These are phyloP conservation scores for Porpolomopsis calyptriformis DNA, from an alignment of 768 basidiomycete species.

Conservation along the genomic window DNA sequence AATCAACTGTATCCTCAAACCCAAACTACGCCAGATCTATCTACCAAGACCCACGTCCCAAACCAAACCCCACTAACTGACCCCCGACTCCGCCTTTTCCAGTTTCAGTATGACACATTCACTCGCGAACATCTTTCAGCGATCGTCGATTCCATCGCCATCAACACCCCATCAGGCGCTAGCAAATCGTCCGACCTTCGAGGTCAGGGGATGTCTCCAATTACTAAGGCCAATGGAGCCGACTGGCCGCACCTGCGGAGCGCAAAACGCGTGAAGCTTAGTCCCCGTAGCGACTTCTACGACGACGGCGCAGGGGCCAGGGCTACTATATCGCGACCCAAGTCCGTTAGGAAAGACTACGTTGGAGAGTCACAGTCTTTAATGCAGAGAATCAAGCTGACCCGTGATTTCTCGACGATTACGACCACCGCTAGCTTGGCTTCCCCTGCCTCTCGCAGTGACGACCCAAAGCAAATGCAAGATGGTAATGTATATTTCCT, in stretches of 20 bases:
- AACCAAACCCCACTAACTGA: conserved; percentile 39
- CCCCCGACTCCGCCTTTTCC: conserved; percentile 76
- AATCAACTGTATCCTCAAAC: conserved; percentile 36
- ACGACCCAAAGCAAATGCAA: background rate
- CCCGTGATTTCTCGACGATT: conserved; percentile 68
- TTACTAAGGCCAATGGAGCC: conserved; percentile 33
- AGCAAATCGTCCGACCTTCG: conserved; percentile 38
- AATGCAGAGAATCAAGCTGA: conserved; percentile 72
- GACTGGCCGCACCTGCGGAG: conserved; percentile 49
- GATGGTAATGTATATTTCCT: background rate
- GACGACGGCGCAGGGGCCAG: conserved; percentile 38
- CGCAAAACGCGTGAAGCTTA: conserved; percentile 72
- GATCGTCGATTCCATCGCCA: conserved; percentile 89
- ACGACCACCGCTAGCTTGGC: conserved; percentile 46
- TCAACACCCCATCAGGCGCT: conserved; percentile 52
- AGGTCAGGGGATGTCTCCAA: conserved; percentile 33
- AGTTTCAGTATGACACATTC: conserved; percentile 92
- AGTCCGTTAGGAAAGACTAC: conserved; percentile 48
- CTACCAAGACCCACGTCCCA: conserved; percentile 16
- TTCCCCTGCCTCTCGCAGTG: conserved; percentile 13
- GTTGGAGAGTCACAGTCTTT: conserved; percentile 66
- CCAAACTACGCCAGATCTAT: conserved; percentile 48
- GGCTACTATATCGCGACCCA: conserved; percentile 40
- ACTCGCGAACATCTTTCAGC: conserved; percentile 91
- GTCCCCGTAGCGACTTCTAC: conserved; percentile 51